Percentiles rank a stretch among this genome's conserved stretches.
phyloP scores from a whole-genome alignment of 2,329 filamentous ascomycete species.

The Sporothrix variecibatus region DNA sequence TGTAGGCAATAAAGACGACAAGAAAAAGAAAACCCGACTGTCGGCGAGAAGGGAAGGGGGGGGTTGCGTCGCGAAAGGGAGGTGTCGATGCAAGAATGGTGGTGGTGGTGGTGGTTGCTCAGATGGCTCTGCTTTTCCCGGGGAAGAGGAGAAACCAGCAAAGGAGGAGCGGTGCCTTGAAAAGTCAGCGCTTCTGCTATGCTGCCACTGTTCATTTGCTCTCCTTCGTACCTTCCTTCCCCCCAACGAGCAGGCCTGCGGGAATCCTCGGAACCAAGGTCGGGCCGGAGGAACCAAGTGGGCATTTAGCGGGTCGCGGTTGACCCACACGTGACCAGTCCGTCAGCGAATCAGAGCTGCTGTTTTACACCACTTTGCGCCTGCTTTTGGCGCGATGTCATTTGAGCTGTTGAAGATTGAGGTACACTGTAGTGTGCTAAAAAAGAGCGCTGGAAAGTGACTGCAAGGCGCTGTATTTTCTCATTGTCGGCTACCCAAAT shows the following conservation, averaged over 20 bases:
- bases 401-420: neutral
- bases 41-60: neutral
- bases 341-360: slow-evolving; percentile 9
- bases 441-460: neutral
- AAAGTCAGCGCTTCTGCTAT: slow-evolving; percentile 14
- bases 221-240: neutral
- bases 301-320: neutral
- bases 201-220: neutral
- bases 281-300: slow-evolving; percentile 24
- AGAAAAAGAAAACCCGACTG: neutral
- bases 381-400: neutral
- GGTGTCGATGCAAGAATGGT: neutral
- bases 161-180: neutral
- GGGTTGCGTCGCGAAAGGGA: neutral
- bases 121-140: slow-evolving; percentile 15
- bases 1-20: neutral
- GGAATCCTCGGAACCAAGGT: slow-evolving; percentile 30
- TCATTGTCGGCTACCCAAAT: neutral
- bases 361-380: slow-evolving; percentile 23
- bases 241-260: slow-evolving; percentile 13
- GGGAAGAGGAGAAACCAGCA: slow-evolving; percentile 17
- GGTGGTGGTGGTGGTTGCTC: neutral
- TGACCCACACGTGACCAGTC: slow-evolving; percentile 19
- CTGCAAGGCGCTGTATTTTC: neutral
- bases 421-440: neutral